A percentile compares a stretch with the other conserved stretches of the same genome.
phyloP scores from a whole-genome alignment of 2,329 filamentous ascomycete species.

The Beauveria asiatica region DNA sequence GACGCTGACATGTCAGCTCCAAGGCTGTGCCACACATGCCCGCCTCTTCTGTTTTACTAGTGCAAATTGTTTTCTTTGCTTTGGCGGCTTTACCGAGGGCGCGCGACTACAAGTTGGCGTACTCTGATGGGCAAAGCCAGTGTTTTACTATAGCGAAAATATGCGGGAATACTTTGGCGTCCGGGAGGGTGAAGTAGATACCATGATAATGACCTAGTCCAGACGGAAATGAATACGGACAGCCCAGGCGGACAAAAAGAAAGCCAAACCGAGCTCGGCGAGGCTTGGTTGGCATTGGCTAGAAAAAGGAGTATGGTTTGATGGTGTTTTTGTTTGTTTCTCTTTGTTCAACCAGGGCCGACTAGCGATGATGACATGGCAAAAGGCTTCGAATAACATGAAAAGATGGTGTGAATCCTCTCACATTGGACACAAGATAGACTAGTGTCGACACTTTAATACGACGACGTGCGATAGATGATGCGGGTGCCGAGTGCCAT shows the following conservation, averaged over 20 bases:
- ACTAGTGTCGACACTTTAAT: background rate
- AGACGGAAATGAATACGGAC: background rate
- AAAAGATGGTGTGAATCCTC: background rate
- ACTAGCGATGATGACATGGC: background rate
- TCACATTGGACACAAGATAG: background rate
- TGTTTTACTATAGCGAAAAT: constrained; percentile 8
- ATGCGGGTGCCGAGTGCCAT: too few species aligned
- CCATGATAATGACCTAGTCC: constrained; percentile 1
- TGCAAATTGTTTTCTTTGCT: background rate
- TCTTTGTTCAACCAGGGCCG: background rate
- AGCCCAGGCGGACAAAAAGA: background rate
- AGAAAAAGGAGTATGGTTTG: background rate
- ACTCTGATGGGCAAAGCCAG: background rate
- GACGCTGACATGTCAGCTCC: background rate
- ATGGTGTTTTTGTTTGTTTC: background rate
- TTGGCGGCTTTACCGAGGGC: background rate
- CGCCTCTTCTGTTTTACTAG: constrained; percentile 1
- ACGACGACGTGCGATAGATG: too few species aligned
- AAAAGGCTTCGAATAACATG: background rate
- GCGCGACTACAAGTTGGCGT: background rate
- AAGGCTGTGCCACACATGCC: background rate
- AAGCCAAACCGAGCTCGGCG: background rate
- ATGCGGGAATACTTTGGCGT: constrained; percentile 4
- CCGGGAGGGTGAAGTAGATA: background rate
- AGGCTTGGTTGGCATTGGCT: background rate